Conservation (phyloP, 768 basidiomycete species). For the Coprinopsis marcescibilis region DNA sequence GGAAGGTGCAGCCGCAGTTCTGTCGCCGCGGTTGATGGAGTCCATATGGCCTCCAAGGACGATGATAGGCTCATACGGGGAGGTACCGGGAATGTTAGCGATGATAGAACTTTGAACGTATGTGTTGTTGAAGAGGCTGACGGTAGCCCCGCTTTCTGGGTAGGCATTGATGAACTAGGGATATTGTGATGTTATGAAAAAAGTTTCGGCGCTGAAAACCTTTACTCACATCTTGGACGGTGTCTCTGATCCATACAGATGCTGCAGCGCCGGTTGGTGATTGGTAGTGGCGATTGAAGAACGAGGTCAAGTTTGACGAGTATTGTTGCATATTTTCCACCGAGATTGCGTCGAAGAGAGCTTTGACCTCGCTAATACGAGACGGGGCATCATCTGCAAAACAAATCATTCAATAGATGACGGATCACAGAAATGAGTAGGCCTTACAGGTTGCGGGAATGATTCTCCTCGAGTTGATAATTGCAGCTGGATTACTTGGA, state of each 20-base stretch:
- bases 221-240: constrained; percentile 18
- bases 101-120: constrained; percentile 30
- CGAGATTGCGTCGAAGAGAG: constrained; percentile 19
- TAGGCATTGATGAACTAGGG: constrained; percentile 17
- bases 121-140: constrained; percentile 22
- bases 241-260: constrained; percentile 26
- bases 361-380: no score
- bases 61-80: constrained; percentile 21
- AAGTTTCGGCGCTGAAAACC: background rate
- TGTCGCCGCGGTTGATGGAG: constrained; percentile 28
- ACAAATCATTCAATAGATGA: no score
- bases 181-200: background rate
- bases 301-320: constrained; percentile 26
- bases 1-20: constrained; percentile 32
- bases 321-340: constrained; percentile 23
- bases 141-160: constrained; percentile 20
- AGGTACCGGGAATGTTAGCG: constrained; percentile 26
- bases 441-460: no score
- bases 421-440: no score
- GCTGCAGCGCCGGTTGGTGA: constrained; percentile 26
- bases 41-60: constrained; percentile 37
- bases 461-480: no score
- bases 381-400: no score
- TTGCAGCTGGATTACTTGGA: no score
- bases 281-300: constrained; percentile 31